phyloP scores from a whole-genome alignment of 352 stramenopile species.

The Globisporangium emineosum region DNA sequence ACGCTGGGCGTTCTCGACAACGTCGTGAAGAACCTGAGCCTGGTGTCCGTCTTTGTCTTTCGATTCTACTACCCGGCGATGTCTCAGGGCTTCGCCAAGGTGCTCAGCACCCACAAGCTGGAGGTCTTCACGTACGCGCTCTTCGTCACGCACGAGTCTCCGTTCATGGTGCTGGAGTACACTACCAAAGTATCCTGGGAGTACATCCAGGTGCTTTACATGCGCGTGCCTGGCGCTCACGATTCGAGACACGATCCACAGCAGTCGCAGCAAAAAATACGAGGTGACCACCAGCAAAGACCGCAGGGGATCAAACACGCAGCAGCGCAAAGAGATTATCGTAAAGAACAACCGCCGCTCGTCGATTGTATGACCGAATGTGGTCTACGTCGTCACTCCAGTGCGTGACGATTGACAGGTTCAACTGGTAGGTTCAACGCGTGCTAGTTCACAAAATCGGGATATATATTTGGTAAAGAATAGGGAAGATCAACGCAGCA shows the following conservation, averaged over 20 bases:
- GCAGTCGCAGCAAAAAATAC: background rate
- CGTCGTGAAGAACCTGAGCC: background rate
- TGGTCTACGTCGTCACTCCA: background rate
- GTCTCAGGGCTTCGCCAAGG: background rate
- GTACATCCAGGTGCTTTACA: background rate
- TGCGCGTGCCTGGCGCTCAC: background rate
- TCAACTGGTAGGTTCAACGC: background rate
- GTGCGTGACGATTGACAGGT: background rate
- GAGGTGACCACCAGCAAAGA: background rate
- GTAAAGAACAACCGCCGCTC: background rate
- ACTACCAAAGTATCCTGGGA: background rate
- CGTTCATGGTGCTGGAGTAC: background rate
- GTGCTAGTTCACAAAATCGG: background rate
- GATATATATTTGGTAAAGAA: slow-evolving; percentile 7
- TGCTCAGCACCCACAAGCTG: background rate
- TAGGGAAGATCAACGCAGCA: background rate
- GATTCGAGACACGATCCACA: background rate
- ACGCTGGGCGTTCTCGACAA: background rate
- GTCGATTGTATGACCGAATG: background rate
- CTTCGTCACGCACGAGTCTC: background rate
- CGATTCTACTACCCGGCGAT: background rate
- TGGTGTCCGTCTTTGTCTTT: background rate
- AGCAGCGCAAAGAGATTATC: background rate
- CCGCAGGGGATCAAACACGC: background rate
- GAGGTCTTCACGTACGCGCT: background rate